Conservation (phyloP, 768 basidiomycete species). For the button mushroom (Agaricus bisporus) region DNA sequence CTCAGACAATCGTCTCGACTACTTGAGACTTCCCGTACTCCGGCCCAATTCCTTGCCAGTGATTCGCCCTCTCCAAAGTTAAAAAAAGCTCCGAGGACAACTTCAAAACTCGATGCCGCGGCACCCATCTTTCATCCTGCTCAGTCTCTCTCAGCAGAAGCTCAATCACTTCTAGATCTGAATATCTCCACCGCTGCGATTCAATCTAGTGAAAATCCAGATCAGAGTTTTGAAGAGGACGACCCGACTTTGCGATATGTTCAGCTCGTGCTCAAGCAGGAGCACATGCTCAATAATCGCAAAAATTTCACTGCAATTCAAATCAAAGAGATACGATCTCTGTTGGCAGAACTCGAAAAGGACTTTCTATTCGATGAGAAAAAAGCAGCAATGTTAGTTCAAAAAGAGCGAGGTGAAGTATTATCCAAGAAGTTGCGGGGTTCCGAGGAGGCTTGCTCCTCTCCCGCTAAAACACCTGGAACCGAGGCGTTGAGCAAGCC, state of each 20-base stretch:
- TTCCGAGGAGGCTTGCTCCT: neutral
- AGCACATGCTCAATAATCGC: conserved; percentile 31
- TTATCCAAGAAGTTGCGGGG: conserved; percentile 37
- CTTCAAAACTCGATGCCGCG: conserved; percentile 29
- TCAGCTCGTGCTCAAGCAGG: conserved; percentile 51
- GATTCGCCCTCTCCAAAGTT: conserved; percentile 16
- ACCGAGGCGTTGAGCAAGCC: neutral
- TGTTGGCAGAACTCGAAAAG: conserved; percentile 36
- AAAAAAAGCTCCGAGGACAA: conserved; percentile 11
- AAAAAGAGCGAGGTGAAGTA: conserved; percentile 43
- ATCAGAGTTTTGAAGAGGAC: conserved; percentile 26
- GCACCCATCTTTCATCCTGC: conserved; percentile 32
- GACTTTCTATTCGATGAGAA: conserved; percentile 69
- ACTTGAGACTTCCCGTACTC: conserved; percentile 29
- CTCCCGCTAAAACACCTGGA: neutral
- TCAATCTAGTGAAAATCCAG: neutral
- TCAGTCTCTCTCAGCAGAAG: neutral
- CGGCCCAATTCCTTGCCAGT: conserved; percentile 23
- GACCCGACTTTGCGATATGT: conserved; percentile 63
- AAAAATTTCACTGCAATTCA: conserved; percentile 23
- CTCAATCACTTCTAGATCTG: neutral
- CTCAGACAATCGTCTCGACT: conserved; percentile 13
- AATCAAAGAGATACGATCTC: conserved; percentile 32
- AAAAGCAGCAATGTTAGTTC: conserved; percentile 58
- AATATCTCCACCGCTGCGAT: neutral